A percentile compares a stretch with the other conserved stretches of the same genome.
Evolutionary conservation across 768 basidiomycete genomes (phyloP).

Genomic region (Pleurotus djamor): DNA sequence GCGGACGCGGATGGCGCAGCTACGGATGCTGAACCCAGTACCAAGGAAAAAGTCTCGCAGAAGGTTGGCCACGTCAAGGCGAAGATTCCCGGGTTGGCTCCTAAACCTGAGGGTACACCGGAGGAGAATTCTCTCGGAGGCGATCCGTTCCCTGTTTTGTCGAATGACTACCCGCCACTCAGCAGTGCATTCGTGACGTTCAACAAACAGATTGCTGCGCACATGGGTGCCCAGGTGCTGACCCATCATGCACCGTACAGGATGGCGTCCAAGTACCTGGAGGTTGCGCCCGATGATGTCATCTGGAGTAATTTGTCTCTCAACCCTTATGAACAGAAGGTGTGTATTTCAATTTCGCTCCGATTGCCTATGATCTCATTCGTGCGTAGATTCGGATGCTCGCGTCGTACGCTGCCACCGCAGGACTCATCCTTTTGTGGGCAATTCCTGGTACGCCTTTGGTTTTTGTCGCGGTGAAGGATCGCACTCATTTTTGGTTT

Average conservation of each 20-base stretch:
- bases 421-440: conserved; percentile 85
- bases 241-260: conserved; percentile 80
- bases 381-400: conserved; percentile 42
- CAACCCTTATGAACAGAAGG: conserved; percentile 84
- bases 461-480: background rate
- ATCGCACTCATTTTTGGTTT: background rate
- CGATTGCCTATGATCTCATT: background rate
- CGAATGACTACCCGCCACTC: conserved; percentile 48
- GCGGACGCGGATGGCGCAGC: conserved; percentile 4
- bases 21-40: background rate
- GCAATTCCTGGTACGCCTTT: conserved; percentile 65
- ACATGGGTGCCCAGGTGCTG: conserved; percentile 76
- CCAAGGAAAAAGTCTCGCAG: conserved; percentile 3
- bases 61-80: background rate
- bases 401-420: conserved; percentile 73
- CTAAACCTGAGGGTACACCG: conserved; percentile 1
- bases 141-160: conserved; percentile 18
- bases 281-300: conserved; percentile 85
- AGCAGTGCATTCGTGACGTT: conserved; percentile 88
- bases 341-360: conserved; percentile 16
- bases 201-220: conserved; percentile 90
- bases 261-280: conserved; percentile 73
- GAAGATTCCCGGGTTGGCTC: background rate
- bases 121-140: conserved; percentile 18
- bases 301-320: conserved; percentile 89